Conservation (phyloP, 2,329 filamentous ascomycete species). For the Lasiodiplodia hormozganensis region DNA sequence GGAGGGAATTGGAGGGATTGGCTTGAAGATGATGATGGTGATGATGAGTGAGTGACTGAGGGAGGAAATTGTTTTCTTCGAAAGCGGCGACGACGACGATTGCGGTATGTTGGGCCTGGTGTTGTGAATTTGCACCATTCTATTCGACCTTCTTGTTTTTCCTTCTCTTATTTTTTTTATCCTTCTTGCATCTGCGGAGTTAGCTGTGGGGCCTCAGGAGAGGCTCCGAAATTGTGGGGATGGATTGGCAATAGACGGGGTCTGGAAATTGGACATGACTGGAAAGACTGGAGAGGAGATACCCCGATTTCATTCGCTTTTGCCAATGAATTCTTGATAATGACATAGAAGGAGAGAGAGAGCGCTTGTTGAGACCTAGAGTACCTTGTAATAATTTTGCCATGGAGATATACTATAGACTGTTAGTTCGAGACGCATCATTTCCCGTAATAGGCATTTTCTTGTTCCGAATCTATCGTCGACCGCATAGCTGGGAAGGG, state of each 20-base stretch:
- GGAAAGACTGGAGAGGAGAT: slow-evolving; percentile 1
- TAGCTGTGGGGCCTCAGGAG: background rate
- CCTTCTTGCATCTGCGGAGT: background rate
- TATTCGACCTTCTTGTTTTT: background rate
- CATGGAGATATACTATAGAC: background rate
- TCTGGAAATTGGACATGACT: background rate
- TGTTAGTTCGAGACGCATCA: background rate
- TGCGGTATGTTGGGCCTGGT: background rate
- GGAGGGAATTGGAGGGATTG: slow-evolving; percentile 32
- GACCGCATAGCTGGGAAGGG: background rate
- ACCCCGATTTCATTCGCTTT: slow-evolving; percentile 20
- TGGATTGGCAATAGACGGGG: slow-evolving; percentile 7
- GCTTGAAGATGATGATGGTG: background rate
- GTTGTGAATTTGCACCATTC: background rate
- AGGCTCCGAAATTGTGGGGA: background rate
- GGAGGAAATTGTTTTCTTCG: background rate
- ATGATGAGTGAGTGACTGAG: background rate
- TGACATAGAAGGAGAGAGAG: slow-evolving; percentile 8
- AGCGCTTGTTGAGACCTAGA: background rate
- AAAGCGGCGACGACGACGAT: background rate
- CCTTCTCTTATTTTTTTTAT: background rate
- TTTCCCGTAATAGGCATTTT: background rate
- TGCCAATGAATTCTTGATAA: background rate
- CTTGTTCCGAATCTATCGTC: background rate
- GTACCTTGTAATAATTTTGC: background rate